Base-by-base conservation (phyloP, 2,329 filamentous ascomycete species). In the Xylariaceae sp. region DNA sequence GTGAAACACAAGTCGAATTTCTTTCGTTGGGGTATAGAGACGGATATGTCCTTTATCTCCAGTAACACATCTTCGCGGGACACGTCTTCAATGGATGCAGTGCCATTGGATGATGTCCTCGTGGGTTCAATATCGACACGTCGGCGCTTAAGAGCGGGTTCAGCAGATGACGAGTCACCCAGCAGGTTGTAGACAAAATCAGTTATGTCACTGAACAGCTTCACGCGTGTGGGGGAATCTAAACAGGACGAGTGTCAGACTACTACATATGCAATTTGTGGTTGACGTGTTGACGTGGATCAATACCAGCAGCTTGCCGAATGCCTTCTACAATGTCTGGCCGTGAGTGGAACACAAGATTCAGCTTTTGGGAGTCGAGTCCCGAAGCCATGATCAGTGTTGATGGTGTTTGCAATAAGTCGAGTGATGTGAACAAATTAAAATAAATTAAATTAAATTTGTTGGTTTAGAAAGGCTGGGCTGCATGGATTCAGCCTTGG, bases 1-100 rank as follows among this genome's bases (percentile, higher is more conserved):
- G 81, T 85, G 50, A 85, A 77, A 62, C 78, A 82, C 7, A 86
- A 62, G 52, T 81, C 79, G 54, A 80, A 80, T 64, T 85, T 86
- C 66, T 86, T 86, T 51, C 83, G 72, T 65, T 82, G 79, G 0
- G 83, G 83, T 4, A 84, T 72, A 1, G 80, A 77, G n/a, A 85
- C 71, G 0, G 81, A 85, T 17, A 86, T 80, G 36, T 85, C 82
- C 62, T 81, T 82, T 48, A 85, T 70, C 52, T 77, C 77, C 16
- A 85, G 67, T 21, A 83, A 63, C 0, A 83, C 65, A 6, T 69
- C 56, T 54, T 83, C 79, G 5, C 69, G 65, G 2, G 68, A 67
- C 1, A 75, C 70, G 40, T 70, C 70, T 20, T 64, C 64, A 23
- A 57, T 60, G 6, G 66, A 58, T 12, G 56, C 35, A 22, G 55